Evolutionary conservation across 306 rosid species (phyloP).

Genomic region (Fragaria nilgerrensis): DNA sequence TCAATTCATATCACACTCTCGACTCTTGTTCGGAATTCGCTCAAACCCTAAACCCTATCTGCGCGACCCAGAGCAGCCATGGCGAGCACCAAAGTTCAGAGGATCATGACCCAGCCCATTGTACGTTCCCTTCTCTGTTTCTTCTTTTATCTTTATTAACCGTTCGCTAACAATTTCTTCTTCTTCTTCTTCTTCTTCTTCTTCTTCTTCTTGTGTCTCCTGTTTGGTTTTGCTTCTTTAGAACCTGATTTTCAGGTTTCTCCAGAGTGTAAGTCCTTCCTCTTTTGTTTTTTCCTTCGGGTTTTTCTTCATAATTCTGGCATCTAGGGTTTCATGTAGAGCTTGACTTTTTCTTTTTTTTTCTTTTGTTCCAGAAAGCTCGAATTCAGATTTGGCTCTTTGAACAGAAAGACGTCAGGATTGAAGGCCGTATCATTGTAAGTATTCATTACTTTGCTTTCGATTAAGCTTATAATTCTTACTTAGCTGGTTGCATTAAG

Average conservation of each 20-base stretch:
- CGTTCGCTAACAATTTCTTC: constrained; percentile 18
- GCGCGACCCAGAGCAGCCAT: constrained; percentile 35
- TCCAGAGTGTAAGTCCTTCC: constrained; percentile 65
- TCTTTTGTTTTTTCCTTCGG: neutral
- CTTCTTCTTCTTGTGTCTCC: neutral
- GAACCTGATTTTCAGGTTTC: constrained; percentile 93
- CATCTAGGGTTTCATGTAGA: neutral
- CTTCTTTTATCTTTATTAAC: neutral
- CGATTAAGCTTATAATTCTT: neutral
- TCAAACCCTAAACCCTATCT: no score
- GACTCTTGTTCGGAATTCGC: no score
- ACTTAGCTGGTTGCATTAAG: neutral
- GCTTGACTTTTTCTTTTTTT: neutral
- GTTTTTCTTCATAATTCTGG: neutral
- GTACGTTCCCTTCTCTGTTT: constrained; percentile 31
- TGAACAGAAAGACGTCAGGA: constrained; percentile 78
- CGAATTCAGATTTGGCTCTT: constrained; percentile 89
- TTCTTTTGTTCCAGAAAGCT: constrained; percentile 53
- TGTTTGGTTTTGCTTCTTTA: constrained; percentile 23
- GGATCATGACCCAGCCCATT: constrained; percentile 95
- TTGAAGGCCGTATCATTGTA: constrained; percentile 84
- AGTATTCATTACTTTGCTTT: constrained; percentile 11
- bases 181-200: no score
- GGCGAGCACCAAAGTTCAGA: constrained; percentile 96
- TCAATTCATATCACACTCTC: no score